Evolutionary conservation across 139 green algal genomes (phyloP), one percentile per base, ranked within the genome.

Genomic region (Nannochloris sp.): DNA sequence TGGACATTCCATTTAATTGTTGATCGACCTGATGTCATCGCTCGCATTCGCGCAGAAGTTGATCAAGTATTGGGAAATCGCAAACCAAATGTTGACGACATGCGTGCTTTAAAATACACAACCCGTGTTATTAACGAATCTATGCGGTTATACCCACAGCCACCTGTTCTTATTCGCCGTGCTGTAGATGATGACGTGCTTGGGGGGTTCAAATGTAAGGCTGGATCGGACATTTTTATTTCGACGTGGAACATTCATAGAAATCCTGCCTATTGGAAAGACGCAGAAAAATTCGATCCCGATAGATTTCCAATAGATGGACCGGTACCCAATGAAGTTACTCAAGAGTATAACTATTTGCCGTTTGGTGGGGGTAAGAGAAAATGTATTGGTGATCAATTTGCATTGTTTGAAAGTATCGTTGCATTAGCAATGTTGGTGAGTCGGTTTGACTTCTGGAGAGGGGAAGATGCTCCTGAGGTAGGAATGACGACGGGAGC

Each of bases 141-240:
- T 15, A 96, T 97, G 91, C 80, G 91, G 15, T 72, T 97, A 44
- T 97, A 97, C 83, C 91, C 91, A 9, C 91, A 97, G 81, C 91
- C 91, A 13, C 91, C 91, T 5, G 91, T 97, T 62, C 91, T 97
- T 44, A 96, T 97, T 61, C 74, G 90, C 15, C 58, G 90, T 3
- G 78, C 80, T 15, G 25, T 91, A 32, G 64, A 86, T 64, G 74
- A 83, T 34, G 79, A 86, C 55, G 53, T 61, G 4, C 42, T 88
- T 6, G 72, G 47, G n/a, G 82, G 75, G n/a, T 58, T 57, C n/a
- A 48, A 67, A 36, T 29, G 37, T 23, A 32, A 67, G 6, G 65
- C 70, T 24, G 88, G 86, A 60, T 71, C 67, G 12, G 89, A 96
- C 81, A 72, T 96, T 54, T 95, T 96, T 85, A 95, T 96, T 73